These are phyloP conservation scores for Neurospora sp. DNA, from an alignment of 495 filamentous ascomycete genomes.

Conservation along the genomic window DNA sequence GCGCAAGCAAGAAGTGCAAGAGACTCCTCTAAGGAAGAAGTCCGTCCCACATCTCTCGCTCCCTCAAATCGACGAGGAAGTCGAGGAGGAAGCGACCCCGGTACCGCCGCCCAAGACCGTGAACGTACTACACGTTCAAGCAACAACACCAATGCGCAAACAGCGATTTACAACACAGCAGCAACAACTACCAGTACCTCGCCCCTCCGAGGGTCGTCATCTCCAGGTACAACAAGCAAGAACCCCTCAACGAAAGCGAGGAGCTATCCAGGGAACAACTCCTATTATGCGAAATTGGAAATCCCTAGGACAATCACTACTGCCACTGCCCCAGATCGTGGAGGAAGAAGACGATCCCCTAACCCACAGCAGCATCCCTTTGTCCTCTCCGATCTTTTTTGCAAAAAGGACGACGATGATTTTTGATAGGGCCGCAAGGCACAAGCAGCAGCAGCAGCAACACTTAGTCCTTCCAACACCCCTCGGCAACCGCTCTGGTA, in stretches of 20 bases:
- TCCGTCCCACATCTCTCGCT: background rate
- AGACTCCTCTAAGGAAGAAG: background rate
- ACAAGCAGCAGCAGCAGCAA: conserved; percentile 12
- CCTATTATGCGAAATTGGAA: background rate
- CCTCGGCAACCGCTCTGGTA: conserved; percentile 4
- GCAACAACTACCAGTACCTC: background rate
- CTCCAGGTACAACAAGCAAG: background rate
- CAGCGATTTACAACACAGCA: background rate
- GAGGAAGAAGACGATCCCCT: background rate
- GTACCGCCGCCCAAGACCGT: background rate
- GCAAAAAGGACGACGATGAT: background rate
- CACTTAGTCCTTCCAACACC: conserved; percentile 8
- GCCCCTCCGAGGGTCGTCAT: background rate
- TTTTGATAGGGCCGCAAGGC: background rate
- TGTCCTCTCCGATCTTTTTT: background rate
- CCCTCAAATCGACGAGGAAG: background rate
- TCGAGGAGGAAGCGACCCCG: background rate
- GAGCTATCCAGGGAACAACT: background rate
- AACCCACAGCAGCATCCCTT: background rate
- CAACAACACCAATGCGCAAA: background rate
- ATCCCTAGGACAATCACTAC: background rate
- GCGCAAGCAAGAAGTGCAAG: background rate
- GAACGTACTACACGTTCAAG: background rate
- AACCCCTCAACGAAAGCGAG: background rate
- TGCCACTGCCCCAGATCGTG: background rate